phyloP scores from a whole-genome alignment of 2,329 filamentous ascomycete genomes.

The Fusarium buxicola region DNA sequence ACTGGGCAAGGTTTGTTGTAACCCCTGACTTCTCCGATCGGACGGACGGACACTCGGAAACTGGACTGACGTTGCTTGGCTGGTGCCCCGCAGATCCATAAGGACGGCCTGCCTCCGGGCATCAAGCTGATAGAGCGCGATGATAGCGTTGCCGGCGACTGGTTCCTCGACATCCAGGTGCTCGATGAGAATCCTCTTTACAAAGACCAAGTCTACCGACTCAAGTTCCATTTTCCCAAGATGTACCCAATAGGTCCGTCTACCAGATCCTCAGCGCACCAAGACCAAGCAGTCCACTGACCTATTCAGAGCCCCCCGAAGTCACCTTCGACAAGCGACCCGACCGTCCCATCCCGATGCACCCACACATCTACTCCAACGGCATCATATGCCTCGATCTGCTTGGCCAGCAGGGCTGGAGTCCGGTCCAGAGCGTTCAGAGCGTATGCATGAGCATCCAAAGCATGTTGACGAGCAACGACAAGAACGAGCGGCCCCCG shows the following conservation, averaged over 20 bases:
- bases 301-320: slow-evolving; percentile 83
- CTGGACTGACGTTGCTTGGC: slow-evolving; percentile 30
- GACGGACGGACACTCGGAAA: neutral
- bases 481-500: slow-evolving; percentile 87
- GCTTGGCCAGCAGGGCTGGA: slow-evolving; percentile 89
- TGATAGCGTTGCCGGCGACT: slow-evolving; percentile 78
- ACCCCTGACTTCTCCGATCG: slow-evolving; percentile 1
- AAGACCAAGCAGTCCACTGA: slow-evolving; percentile 12
- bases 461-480: slow-evolving; percentile 97
- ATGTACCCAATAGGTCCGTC: slow-evolving; percentile 88
- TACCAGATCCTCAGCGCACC: neutral
- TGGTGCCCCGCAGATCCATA: slow-evolving; percentile 60
- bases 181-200: slow-evolving; percentile 94
- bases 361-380: slow-evolving; percentile 98
- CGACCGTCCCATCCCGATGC: slow-evolving; percentile 83
- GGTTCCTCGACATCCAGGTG: slow-evolving; percentile 92
- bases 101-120: slow-evolving; percentile 68
- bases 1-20: slow-evolving; percentile 62
- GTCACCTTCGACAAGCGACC: slow-evolving; percentile 82
- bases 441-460: slow-evolving; percentile 97
- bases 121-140: slow-evolving; percentile 86
- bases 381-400: slow-evolving; percentile 98
- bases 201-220: slow-evolving; percentile 78
- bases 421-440: slow-evolving; percentile 95
- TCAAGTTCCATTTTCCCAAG: slow-evolving; percentile 87